Conservation (phyloP, 2,329 filamentous ascomycete species). For the Eurotiales sp. region DNA sequence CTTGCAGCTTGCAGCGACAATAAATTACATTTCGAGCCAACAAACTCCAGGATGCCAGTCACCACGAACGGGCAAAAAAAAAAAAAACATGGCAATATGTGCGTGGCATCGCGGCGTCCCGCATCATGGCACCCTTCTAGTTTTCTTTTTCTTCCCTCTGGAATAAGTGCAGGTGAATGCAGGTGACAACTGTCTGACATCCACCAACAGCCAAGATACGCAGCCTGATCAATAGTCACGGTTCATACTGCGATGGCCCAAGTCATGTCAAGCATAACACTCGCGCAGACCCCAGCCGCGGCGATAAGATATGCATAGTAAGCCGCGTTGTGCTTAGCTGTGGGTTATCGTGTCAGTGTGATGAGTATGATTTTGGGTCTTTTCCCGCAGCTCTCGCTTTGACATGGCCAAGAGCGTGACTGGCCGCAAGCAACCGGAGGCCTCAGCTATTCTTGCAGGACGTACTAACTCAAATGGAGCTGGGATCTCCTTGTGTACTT, state of each 20-base stretch:
- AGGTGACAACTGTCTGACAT: constrained; percentile 10
- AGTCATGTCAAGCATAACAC: constrained; percentile 7
- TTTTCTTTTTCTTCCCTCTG: too few relatives aligned
- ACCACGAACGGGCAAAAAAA: too few relatives aligned
- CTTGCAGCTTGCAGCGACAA: constrained; percentile 4
- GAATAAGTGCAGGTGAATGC: constrained; percentile 5
- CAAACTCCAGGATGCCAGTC: too few relatives aligned
- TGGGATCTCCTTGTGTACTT: too few relatives aligned
- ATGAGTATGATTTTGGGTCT: background rate
- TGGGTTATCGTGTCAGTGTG: background rate
- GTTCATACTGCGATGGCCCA: background rate
- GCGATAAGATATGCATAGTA: background rate
- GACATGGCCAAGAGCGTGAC: background rate
- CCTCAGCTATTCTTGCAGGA: background rate
- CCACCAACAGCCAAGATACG: constrained; percentile 3
- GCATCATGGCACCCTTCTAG: background rate
- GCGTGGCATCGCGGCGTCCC: background rate
- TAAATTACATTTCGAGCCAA: background rate
- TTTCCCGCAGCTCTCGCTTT: background rate
- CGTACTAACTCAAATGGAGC: too few relatives aligned
- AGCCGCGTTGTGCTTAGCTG: background rate
- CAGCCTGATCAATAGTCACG: constrained; percentile 5
- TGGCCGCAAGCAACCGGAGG: background rate
- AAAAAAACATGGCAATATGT: background rate
- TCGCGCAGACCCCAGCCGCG: background rate